These are phyloP conservation scores for Phlebiopsis flavidoalba DNA, from an alignment of 768 basidiomycete species.

Conservation along the genomic window DNA sequence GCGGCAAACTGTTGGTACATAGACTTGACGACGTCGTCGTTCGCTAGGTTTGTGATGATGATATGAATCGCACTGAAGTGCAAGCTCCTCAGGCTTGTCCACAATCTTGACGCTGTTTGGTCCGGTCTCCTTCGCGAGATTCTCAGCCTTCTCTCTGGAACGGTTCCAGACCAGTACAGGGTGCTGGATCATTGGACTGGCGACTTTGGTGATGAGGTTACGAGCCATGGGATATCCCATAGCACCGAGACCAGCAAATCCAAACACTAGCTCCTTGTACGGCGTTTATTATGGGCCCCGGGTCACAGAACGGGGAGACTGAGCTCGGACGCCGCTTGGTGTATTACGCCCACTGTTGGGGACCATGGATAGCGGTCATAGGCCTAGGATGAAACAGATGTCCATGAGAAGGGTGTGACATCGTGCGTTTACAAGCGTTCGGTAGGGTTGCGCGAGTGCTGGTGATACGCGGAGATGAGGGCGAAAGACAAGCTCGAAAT, in stretches of 20 bases:
- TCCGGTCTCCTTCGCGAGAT: conserved; percentile 53
- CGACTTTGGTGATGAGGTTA: conserved; percentile 62
- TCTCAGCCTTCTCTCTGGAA: conserved; percentile 53
- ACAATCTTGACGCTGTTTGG: conserved; percentile 51
- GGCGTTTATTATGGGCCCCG: conserved; percentile 59
- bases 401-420: background rate
- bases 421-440: background rate
- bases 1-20: conserved; percentile 58
- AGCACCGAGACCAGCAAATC: conserved; percentile 50
- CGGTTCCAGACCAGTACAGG: conserved; percentile 78
- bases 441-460: background rate
- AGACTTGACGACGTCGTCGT: conserved; percentile 62
- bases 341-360: background rate
- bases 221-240: conserved; percentile 77
- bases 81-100: conserved; percentile 52
- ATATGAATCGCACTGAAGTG: conserved; percentile 64
- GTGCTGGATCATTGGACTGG: conserved; percentile 29
- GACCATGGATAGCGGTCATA: background rate
- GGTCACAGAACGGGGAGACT: conserved; percentile 48
- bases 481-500: background rate
- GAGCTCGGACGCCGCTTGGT: background rate
- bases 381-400: background rate
- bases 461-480: background rate
- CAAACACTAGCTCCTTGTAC: conserved; percentile 35
- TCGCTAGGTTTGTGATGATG: conserved; percentile 68